Base-by-base conservation (phyloP, 2,329 filamentous ascomycete species). In the Epichloe festucae region DNA sequence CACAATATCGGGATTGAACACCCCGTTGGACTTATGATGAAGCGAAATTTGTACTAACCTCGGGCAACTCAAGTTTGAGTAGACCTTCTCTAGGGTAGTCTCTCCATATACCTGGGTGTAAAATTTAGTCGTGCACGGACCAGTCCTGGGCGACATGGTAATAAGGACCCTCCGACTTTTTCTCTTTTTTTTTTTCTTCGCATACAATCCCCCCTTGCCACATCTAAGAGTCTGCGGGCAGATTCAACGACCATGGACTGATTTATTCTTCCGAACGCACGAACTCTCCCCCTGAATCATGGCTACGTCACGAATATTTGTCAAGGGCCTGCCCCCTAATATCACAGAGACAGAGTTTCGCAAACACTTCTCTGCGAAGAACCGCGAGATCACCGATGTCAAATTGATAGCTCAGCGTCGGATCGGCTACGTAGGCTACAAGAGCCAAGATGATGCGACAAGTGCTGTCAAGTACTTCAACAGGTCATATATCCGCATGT, bases 341-440 rank as follows among this genome's bases (percentile, higher is more conserved):
- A 85, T 95, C 62, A 84, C 82, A 12, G 89, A 94, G 69, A 82
- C 84, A 50, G 87, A 94, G 58, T 86, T 97, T 65, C 83, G 82
- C 65, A 89, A 87, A 65, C 90, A 97, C 71, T 98, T 98, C 69
- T 80, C 85, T 54, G 77, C 72, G 41, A 72, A 80, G 60, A 84
- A 84, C 55, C 80, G 80, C 56, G 74, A 85, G 56, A 81, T 96
- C 64, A 97, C 91, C 50, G 93, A 98, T 71, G 81, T 89, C 61
- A 95, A 95, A 76, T 79, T 96, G 65, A 87, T 97, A 64, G 81
- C 88, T 5, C 83, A 89, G 63, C 82, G 93, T 62, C 81, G 90
- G 59, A 96, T 98, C 68, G 93, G 90, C 60, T 98, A 95, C 76
- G 82, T 98, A 54, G 93, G 93, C 56, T 97, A 91, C 75, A 90